Conservation (phyloP, 192 early-diverging fungal genomes). For the Linnemannia zychae region DNA sequence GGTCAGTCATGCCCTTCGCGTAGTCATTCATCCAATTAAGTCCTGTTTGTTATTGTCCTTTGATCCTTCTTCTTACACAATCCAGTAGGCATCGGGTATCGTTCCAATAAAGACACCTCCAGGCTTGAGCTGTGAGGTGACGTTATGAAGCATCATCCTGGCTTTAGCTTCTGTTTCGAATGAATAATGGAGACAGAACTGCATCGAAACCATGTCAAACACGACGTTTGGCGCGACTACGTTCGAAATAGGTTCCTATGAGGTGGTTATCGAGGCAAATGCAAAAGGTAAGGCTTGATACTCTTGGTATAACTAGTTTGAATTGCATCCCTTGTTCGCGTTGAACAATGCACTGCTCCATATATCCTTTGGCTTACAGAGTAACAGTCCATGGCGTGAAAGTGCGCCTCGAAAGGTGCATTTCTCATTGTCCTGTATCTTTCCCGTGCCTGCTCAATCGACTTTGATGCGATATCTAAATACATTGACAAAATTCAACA, state of each 20-base stretch:
- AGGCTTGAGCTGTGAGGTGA: conserved; percentile 72
- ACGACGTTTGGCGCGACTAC: conserved; percentile 61
- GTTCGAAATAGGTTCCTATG: conserved; percentile 69
- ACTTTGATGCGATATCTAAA: conserved; percentile 89
- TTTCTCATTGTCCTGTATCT: conserved; percentile 71
- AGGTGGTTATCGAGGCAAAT: neutral
- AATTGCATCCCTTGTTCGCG: too few species aligned
- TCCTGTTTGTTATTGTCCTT: neutral
- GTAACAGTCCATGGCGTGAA: conserved; percentile 93
- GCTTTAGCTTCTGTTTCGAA: conserved; percentile 90
- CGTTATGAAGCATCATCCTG: conserved; percentile 85
- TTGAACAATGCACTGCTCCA: neutral
- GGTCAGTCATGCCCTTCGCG: neutral
- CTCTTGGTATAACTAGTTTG: neutral
- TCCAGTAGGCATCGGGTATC: conserved; percentile 92
- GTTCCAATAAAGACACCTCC: conserved; percentile 94
- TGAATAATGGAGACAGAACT: conserved; percentile 98
- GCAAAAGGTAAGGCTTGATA: neutral
- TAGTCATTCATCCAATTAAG: neutral
- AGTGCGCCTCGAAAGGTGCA: conserved; percentile 77
- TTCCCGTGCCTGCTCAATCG: conserved; percentile 83
- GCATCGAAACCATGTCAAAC: conserved; percentile 93
- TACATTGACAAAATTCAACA: neutral
- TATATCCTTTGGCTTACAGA: conserved; percentile 53
- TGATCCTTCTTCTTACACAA: conserved; percentile 71